These are phyloP conservation scores for Chlorella vulgaris DNA, from an alignment of 139 green algal genomes.

Conservation along the genomic window DNA sequence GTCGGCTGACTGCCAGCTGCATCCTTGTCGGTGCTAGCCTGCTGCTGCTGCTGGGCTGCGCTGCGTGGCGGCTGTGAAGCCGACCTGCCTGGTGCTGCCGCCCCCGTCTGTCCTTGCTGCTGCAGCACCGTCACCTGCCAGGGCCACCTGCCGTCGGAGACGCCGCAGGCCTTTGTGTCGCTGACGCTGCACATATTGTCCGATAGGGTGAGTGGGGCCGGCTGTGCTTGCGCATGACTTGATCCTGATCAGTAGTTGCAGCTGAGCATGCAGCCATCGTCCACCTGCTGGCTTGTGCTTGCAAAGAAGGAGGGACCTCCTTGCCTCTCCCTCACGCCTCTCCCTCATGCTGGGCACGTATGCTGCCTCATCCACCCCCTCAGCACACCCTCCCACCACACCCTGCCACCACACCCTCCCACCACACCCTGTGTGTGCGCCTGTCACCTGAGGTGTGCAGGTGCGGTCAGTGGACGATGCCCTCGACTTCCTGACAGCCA, in stretches of 20 bases:
- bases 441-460: slow-evolving; percentile 23
- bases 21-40: too few species aligned
- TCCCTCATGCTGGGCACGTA: too few species aligned
- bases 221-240: background rate
- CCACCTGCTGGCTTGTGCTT: too few species aligned
- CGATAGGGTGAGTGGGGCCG: slow-evolving; percentile 9
- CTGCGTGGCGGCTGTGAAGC: background rate
- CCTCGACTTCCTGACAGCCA: slow-evolving; percentile 43
- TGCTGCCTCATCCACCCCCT: too few species aligned
- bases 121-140: slow-evolving; percentile 33
- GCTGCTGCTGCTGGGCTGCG: too few species aligned
- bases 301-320: too few species aligned
- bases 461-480: slow-evolving; percentile 62
- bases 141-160: slow-evolving; percentile 52
- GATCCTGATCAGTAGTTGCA: background rate
- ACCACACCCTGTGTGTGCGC: too few species aligned
- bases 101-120: background rate
- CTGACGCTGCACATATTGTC: slow-evolving; percentile 65
- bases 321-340: too few species aligned
- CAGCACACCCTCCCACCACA: too few species aligned
- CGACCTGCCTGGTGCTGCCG: too few species aligned
- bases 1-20: too few species aligned
- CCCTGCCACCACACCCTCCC: background rate
- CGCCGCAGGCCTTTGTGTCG: slow-evolving; percentile 72
- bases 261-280: background rate